These are phyloP conservation scores for Baorangia bicolor DNA, from an alignment of 768 basidiomycete species.

Conservation along the genomic window DNA sequence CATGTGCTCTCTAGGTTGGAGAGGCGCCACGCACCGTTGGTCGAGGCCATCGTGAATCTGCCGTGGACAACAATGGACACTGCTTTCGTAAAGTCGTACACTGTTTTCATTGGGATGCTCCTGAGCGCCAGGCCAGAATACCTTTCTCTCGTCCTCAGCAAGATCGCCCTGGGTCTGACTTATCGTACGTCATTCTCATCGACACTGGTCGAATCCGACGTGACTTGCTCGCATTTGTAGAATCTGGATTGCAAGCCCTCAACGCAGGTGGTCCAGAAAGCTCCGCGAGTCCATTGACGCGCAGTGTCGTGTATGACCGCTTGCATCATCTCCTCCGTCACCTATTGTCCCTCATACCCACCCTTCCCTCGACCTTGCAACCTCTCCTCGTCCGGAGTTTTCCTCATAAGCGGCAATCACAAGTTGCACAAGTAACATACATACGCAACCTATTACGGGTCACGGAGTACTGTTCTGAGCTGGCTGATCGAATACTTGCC, in stretches of 20 bases:
- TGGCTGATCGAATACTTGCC: conserved; percentile 79
- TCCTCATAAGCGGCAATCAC: conserved; percentile 89
- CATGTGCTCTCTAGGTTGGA: conserved; percentile 92
- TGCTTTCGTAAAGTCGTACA: conserved; percentile 83
- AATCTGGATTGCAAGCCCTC: conserved; percentile 69
- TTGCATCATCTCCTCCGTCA: conserved; percentile 84
- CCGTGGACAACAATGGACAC: conserved; percentile 94
- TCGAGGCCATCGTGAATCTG: conserved; percentile 82
- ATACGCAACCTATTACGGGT: conserved; percentile 86
- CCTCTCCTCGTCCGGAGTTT: conserved; percentile 84
- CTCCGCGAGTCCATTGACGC: conserved; percentile 70
- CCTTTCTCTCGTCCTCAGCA: conserved; percentile 77
- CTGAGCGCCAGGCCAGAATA: conserved; percentile 92
- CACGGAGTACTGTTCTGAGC: conserved; percentile 84
- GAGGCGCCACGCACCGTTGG: conserved; percentile 71
- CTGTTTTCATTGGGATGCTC: conserved; percentile 86
- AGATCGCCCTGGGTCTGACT: conserved; percentile 82
- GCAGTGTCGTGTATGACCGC: conserved; percentile 81
- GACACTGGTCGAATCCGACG: background rate
- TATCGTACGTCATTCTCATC: conserved; percentile 61
- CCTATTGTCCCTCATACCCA: conserved; percentile 88
- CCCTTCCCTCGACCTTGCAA: conserved; percentile 81
- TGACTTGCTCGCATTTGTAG: conserved; percentile 37
- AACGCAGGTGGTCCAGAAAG: conserved; percentile 57
- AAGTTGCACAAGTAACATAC: conserved; percentile 79